Evolutionary conservation across 2,329 filamentous ascomycete genomes (phyloP), one percentile per base, ranked within the genome.

Genomic region (Ramularia endophylla): DNA sequence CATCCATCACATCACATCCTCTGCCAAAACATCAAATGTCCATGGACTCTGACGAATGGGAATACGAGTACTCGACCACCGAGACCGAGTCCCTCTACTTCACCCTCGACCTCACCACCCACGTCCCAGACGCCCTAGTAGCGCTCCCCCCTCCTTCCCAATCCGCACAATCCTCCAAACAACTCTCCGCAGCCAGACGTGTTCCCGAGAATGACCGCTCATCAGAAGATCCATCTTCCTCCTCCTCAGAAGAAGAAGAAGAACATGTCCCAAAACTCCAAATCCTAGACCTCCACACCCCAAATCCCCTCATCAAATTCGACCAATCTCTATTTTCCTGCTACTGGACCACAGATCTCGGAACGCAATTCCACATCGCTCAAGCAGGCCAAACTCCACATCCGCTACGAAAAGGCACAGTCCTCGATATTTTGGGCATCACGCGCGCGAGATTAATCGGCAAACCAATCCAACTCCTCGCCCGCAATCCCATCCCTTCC

Each of bases 271-370:
- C 22, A 6, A 11, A 6, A 12, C 43, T 95, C 5, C 87, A 95
- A 58, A 81, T 95, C 37, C 71, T 92, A n/a, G 87, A 87, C 19
- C 72, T 95, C 3, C 84, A 94, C 62, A 82, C 82, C 1, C 57
- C 67, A 2, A 83, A 85, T 36, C 90, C 90, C 0, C 69, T 95
- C 19, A 74, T 95, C 44, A 83, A 84, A 16, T 94, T 94, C 65
- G 76, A 83, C 43, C 85, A 84, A 20, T 78, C 82, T 47, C 69
- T 94, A 16, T 92, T 89, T 59, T 80, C 79, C 49, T 90, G 87
- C 50, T 69, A 78, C 33, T 97, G 90, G 90, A 77, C 79, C 8
- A 80, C 85, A 47, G 83, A 87, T 45, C 77, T 94, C 31, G 90
- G 90, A 27, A 94, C 88, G 0, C 76, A 94, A 30, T 83, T 95